Conservation (phyloP, 192 early-diverging fungal genomes). For the Coemansia sp. region DNA sequence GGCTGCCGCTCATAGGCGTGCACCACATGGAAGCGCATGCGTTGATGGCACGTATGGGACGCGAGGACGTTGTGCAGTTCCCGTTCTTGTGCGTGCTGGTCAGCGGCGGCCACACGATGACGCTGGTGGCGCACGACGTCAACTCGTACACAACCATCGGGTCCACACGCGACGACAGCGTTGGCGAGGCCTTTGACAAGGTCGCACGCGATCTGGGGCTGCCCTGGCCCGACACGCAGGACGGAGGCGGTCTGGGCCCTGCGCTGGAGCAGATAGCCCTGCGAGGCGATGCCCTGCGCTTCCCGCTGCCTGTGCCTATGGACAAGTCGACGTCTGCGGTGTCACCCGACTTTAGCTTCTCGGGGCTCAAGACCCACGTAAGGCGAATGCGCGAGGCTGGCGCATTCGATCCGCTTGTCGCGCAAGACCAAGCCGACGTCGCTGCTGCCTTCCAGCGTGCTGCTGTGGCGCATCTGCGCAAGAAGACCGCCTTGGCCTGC, state of each 20-base stretch:
- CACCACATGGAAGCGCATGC: slow-evolving; percentile 89
- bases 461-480: slow-evolving; percentile 61
- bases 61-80: slow-evolving; percentile 45
- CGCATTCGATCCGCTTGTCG: slow-evolving; percentile 20
- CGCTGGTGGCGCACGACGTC: slow-evolving; percentile 61
- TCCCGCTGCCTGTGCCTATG: slow-evolving; percentile 64
- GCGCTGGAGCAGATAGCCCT: slow-evolving; percentile 67
- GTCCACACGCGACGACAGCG: slow-evolving; percentile 72
- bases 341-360: slow-evolving; percentile 70
- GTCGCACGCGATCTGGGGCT: slow-evolving; percentile 66
- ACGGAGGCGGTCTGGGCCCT: slow-evolving; percentile 68
- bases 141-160: slow-evolving; percentile 65
- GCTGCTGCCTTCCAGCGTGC: slow-evolving; percentile 74
- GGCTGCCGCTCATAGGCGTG: slow-evolving; percentile 72
- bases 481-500: slow-evolving; percentile 63
- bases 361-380: slow-evolving; percentile 72
- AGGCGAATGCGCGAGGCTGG: slow-evolving; percentile 47
- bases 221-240: slow-evolving; percentile 64
- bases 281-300: slow-evolving; percentile 55
- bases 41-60: slow-evolving; percentile 68
- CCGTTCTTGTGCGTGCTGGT: slow-evolving; percentile 74
- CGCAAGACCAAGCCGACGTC: slow-evolving; percentile 59
- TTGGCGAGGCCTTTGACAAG: slow-evolving; percentile 82
- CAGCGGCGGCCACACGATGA: slow-evolving; percentile 76
- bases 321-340: slow-evolving; percentile 54